These are phyloP conservation scores for Meripilus lineatus DNA, from an alignment of 1,284 basidiomycete species.

Conservation along the genomic window DNA sequence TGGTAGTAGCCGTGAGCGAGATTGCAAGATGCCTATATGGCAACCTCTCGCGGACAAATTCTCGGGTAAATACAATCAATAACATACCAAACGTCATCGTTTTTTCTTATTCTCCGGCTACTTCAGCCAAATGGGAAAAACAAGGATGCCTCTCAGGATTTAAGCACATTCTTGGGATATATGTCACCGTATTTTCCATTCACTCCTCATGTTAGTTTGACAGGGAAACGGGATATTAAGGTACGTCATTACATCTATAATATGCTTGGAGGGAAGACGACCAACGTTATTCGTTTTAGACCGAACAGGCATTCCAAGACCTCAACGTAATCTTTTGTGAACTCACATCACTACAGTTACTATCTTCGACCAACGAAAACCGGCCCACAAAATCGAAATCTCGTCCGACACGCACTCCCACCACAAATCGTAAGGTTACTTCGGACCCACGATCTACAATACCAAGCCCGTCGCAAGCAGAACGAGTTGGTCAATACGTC, in stretches of 20 bases:
- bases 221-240: slow-evolving; percentile 48
- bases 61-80: not conserved
- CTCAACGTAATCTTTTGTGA: slow-evolving; percentile 77
- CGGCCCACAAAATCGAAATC: slow-evolving; percentile 1
- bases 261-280: no score
- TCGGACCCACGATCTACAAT: not conserved
- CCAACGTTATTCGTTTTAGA: slow-evolving; percentile 28
- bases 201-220: slow-evolving; percentile 27
- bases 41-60: not conserved
- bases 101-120: not conserved
- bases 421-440: not conserved
- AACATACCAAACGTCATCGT: no score
- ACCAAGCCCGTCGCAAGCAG: slow-evolving; percentile 35
- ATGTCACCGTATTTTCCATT: slow-evolving; percentile 87
- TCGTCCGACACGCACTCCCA: not conserved
- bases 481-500: slow-evolving; percentile 67
- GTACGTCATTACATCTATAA: slow-evolving; percentile 31
- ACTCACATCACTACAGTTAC: slow-evolving; percentile 58
- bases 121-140: slow-evolving; percentile 16
- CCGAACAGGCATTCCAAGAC: slow-evolving; percentile 60
- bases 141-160: slow-evolving; percentile 30
- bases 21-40: slow-evolving; percentile 70
- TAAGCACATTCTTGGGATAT: slow-evolving; percentile 60
- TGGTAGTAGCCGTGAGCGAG: slow-evolving; percentile 56
- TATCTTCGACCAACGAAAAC: slow-evolving; percentile 31